Base-by-base conservation (phyloP, 352 stramenopile species). In the Phytophthora aleatoria region DNA sequence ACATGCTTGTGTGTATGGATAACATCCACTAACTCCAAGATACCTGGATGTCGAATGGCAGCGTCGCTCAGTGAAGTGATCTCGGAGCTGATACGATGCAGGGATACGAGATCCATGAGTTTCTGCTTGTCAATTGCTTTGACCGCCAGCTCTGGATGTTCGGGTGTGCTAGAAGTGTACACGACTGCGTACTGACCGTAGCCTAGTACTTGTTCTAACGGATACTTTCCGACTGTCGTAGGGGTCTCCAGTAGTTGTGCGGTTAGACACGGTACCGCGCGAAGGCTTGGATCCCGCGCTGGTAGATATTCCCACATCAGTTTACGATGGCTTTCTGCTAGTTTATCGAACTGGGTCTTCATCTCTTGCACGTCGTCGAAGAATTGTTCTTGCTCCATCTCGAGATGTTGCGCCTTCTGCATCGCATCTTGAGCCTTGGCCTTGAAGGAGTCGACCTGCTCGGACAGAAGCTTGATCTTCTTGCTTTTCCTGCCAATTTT, bases 101-200 rank as follows among this genome's bases (percentile, higher is more conserved):
- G 67, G 28, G 83, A 83, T 12, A 89, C 74, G 5, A 95, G 69
- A 55, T 92, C 80, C 9, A 77, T 55, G 12, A 97, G 77, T 48
- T 90, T 94, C 24, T 85, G 76, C 63, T 97, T 97, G 65, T 92
- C 74, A 26, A 96, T 92, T 27, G 86, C 80, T 61, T 97, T 97
- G 44, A 96, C 65, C 1, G 90, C 90, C 27, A 92, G 73, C 1
- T 71, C 44, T 2, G 69, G 20, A 0, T 67, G 43, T 9, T 74
- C 64, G 0, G 66, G 54, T 13, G 27, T 52, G 11, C 60, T 70
- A 9, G 76, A 80, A 5, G 72, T 75, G 54, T 90, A 90, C 36
- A 97, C 90, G 11, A 77, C 74, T 5, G 87, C 88, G 71, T 95
- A 96, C 50, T 96, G 85, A 10, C 90, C 90, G 59, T 95, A 90